Evolutionary conservation across 1,139 yeast genomes (phyloP).

Genomic region (Lodderomyces jiufengensis): DNA sequence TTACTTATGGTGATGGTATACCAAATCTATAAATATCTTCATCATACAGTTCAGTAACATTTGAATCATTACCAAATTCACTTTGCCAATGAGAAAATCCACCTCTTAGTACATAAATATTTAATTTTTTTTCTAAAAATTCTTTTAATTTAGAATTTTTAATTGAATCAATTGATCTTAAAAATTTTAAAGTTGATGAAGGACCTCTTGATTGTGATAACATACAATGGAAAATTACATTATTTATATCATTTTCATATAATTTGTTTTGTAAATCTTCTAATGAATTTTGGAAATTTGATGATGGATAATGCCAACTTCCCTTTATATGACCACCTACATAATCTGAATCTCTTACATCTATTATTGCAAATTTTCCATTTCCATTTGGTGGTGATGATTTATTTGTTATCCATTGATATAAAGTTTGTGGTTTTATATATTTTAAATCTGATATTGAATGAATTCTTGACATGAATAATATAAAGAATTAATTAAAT

Average conservation of each 20-base stretch:
- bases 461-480: conserved; percentile 19
- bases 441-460: conserved; percentile 34
- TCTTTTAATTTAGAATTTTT: conserved; percentile 23
- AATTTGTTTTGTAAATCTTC: conserved; percentile 41
- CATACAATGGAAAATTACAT: conserved; percentile 86
- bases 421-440: conserved; percentile 42
- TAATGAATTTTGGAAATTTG: conserved; percentile 39
- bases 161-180: conserved; percentile 48
- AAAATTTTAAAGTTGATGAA: conserved; percentile 65
- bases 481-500: too few relatives aligned
- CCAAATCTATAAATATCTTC: conserved; percentile 51
- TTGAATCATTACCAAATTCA: conserved; percentile 60
- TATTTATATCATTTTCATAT: conserved; percentile 31
- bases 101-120: conserved; percentile 72
- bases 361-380: conserved; percentile 64
- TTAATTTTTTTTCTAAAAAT: conserved; percentile 30
- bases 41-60: conserved; percentile 66
- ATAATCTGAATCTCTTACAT: conserved; percentile 81
- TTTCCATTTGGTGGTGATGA: conserved; percentile 25
- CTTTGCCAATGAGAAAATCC: conserved; percentile 87
- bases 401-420: conserved; percentile 42
- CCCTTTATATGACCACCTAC: conserved; percentile 66
- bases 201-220: conserved; percentile 91
- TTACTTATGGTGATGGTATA: too few relatives aligned
- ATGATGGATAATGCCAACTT: conserved; percentile 61